Evolutionary conservation across 1,284 basidiomycete species (phyloP).

Genomic region (Anthracocystis walkeri): DNA sequence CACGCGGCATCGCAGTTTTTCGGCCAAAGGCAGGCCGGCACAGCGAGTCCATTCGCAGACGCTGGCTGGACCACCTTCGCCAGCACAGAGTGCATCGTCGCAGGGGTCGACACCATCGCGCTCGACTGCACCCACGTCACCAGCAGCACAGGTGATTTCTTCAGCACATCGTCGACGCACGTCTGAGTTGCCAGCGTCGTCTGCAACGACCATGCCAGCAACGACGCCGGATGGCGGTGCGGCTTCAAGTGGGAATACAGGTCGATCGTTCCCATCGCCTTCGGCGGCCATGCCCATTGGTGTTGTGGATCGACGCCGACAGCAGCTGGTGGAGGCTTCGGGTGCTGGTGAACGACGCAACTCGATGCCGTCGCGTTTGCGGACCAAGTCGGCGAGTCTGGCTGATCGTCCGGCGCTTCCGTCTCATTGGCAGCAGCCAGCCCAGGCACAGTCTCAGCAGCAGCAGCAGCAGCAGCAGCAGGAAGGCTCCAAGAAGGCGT

Average conservation of each 20-base stretch:
- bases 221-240: constrained; percentile 20
- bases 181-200: constrained; percentile 43
- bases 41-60: constrained; percentile 49
- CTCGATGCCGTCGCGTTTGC: constrained; percentile 85
- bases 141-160: constrained; percentile 72
- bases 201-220: constrained; percentile 7
- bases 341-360: constrained; percentile 75
- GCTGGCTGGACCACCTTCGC: constrained; percentile 73
- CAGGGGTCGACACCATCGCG: constrained; percentile 90
- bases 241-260: constrained; percentile 2
- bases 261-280: constrained; percentile 32
- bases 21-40: constrained; percentile 50
- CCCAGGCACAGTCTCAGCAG: constrained; percentile 12
- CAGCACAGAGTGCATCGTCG: constrained; percentile 90
- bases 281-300: constrained; percentile 36
- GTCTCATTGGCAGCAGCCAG: constrained; percentile 28
- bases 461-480: constrained; percentile 13
- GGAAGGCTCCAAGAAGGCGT: constrained; percentile 21
- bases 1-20: constrained; percentile 59
- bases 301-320: constrained; percentile 66
- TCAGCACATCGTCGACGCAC: constrained; percentile 45
- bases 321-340: constrained; percentile 73
- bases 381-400: constrained; percentile 80
- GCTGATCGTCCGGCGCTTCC: constrained; percentile 45
- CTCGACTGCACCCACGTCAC: constrained; percentile 77